phyloP scores from a whole-genome alignment of 73 alveolate genomes.

The Vitrella brassicaformis region DNA sequence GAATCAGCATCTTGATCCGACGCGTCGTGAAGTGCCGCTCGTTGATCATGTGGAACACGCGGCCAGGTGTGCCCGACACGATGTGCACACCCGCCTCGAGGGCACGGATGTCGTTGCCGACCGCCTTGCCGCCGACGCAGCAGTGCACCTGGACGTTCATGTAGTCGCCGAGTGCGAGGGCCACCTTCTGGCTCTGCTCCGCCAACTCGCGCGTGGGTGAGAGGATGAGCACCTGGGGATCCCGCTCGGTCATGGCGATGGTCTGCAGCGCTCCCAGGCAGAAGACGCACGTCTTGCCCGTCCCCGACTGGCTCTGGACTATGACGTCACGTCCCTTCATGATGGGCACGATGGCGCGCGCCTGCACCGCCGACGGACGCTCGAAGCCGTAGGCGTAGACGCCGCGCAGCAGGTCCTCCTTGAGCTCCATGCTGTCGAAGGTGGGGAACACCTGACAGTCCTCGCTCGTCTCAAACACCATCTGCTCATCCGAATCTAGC shows the following conservation, averaged over 20 bases:
- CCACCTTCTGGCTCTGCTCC: slow-evolving; percentile 66
- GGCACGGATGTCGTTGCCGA: slow-evolving; percentile 51
- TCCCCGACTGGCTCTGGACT: slow-evolving; percentile 53
- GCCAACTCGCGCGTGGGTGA: slow-evolving; percentile 84
- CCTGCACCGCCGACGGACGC: slow-evolving; percentile 82
- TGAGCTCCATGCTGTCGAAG: slow-evolving; percentile 66
- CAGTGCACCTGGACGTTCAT: slow-evolving; percentile 53
- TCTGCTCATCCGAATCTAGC: slow-evolving; percentile 50
- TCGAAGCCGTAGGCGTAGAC: slow-evolving; percentile 73
- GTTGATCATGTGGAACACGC: slow-evolving; percentile 61
- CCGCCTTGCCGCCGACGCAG: slow-evolving; percentile 58
- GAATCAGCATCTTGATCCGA: slow-evolving; percentile 70
- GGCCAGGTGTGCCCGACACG: slow-evolving; percentile 58
- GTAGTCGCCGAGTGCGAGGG: slow-evolving; percentile 54
- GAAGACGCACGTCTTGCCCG: slow-evolving; percentile 83
- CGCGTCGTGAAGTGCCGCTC: slow-evolving; percentile 51
- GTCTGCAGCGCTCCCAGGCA: slow-evolving; percentile 68
- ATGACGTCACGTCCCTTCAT: slow-evolving; percentile 61
- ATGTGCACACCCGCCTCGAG: slow-evolving; percentile 56
- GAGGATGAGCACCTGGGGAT: slow-evolving; percentile 65
- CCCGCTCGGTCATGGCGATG: slow-evolving; percentile 47
- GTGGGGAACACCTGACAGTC: slow-evolving; percentile 56
- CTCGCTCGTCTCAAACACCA: slow-evolving; percentile 64
- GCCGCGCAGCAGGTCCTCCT: slow-evolving; percentile 73
- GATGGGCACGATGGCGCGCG: slow-evolving; percentile 77